These are phyloP conservation scores for Ceratobasidium papillatum DNA, from an alignment of 1,284 basidiomycete genomes.

Conservation along the genomic window DNA sequence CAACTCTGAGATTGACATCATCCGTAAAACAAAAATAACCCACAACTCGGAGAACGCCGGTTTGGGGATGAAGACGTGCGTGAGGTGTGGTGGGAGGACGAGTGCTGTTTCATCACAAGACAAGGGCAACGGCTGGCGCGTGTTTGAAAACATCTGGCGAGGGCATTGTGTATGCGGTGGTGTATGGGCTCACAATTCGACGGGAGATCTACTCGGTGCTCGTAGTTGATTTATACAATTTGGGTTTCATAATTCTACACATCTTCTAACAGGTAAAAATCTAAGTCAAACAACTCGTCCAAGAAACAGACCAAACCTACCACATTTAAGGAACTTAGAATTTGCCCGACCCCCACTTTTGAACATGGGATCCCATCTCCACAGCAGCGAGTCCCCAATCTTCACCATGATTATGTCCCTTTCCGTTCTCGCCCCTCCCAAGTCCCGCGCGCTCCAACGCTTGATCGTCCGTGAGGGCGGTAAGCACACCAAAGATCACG, in stretches of 20 bases:
- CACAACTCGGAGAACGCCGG: not conserved
- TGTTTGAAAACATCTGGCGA: slow-evolving; percentile 28
- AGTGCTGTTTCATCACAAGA: not conserved
- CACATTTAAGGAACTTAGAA: slow-evolving; percentile 53
- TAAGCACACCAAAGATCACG: slow-evolving; percentile 96
- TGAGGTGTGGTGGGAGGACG: slow-evolving; percentile 32
- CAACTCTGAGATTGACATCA: slow-evolving; percentile 25
- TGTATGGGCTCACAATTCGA: slow-evolving; percentile 15
- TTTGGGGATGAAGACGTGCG: slow-evolving; percentile 11
- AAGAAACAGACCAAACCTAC: not conserved
- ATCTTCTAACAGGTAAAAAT: not conserved
- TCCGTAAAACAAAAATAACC: slow-evolving; percentile 33
- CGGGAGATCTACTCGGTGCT: slow-evolving; percentile 33
- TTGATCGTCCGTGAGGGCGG: slow-evolving; percentile 92
- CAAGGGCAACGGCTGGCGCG: slow-evolving; percentile 33
- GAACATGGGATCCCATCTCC: slow-evolving; percentile 82
- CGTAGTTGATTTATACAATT: slow-evolving; percentile 25
- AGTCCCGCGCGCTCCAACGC: slow-evolving; percentile 92
- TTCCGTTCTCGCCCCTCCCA: slow-evolving; percentile 62
- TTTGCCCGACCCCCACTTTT: slow-evolving; percentile 79
- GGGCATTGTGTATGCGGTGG: slow-evolving; percentile 37
- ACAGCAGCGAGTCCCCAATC: slow-evolving; percentile 97
- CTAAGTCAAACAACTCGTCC: not conserved
- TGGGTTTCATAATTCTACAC: not conserved
- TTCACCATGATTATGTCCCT: slow-evolving; percentile 93